Percentiles rank a stretch among this genome's conserved stretches.
Evolutionary conservation across 805 yeast genomes (phyloP).

Genomic region (Kluyveromyces starmeri): DNA sequence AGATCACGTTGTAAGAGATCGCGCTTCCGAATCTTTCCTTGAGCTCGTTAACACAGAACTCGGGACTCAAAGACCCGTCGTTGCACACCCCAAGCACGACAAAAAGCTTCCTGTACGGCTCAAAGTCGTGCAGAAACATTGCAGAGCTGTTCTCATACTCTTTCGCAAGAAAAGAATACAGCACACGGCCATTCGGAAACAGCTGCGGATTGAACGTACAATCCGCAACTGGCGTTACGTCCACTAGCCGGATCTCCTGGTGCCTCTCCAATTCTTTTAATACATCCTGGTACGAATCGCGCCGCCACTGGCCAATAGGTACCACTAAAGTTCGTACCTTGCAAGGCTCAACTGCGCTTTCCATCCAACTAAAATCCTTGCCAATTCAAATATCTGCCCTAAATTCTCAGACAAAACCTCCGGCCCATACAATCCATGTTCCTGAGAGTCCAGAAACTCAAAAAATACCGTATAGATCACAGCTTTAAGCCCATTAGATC

Average conservation of each 20-base stretch:
- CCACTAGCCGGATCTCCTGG: slow-evolving; percentile 62
- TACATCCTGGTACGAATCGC: slow-evolving; percentile 32
- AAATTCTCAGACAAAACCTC: no score
- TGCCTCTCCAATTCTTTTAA: slow-evolving; percentile 38
- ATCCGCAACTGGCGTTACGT: slow-evolving; percentile 58
- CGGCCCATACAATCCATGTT: no score
- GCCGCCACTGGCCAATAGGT: slow-evolving; percentile 48
- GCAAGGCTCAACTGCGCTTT: slow-evolving; percentile 47
- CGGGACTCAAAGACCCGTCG: slow-evolving; percentile 13
- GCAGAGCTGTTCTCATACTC: slow-evolving; percentile 36
- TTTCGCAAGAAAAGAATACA: slow-evolving; percentile 45
- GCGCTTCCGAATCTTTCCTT: slow-evolving; percentile 23
- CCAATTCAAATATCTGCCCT: no score
- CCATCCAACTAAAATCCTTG: slow-evolving; percentile 1
- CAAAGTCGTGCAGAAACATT: slow-evolving; percentile 72
- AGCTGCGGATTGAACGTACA: slow-evolving; percentile 72
- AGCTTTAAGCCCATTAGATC: no score
- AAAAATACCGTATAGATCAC: no score
- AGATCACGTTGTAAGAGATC: slow-evolving; percentile 25
- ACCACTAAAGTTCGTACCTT: slow-evolving; percentile 57
- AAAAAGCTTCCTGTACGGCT: slow-evolving; percentile 76
- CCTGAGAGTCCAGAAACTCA: no score
- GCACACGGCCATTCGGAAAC: slow-evolving; percentile 67
- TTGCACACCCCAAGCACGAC: slow-evolving; percentile 44
- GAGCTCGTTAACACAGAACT: slow-evolving; percentile 32